These are phyloP conservation scores for Fonsecaea monophora DNA, from an alignment of 2,329 filamentous ascomycete species.

Conservation along the genomic window DNA sequence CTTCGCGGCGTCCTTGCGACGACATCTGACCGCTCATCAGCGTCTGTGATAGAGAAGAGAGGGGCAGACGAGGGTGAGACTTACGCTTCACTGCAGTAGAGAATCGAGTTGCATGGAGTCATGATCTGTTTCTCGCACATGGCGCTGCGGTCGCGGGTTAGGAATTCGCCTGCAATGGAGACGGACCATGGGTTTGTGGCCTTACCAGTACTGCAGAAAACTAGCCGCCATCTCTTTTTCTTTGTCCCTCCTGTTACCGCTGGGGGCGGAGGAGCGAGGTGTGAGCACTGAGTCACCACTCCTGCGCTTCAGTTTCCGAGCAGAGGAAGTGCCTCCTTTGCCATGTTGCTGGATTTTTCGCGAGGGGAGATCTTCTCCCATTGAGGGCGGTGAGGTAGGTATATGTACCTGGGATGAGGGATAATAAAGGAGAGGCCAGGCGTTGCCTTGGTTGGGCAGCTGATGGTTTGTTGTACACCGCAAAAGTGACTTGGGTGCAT, in stretches of 20 bases:
- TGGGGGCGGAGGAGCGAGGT: slow-evolving; percentile 17
- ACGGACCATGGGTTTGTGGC: slow-evolving; percentile 18
- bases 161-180: slow-evolving; percentile 12
- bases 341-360: slow-evolving; percentile 25
- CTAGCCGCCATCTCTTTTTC: slow-evolving; percentile 49
- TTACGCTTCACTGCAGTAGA: slow-evolving; percentile 71
- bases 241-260: slow-evolving; percentile 39
- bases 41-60: slow-evolving; percentile 17
- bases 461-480: slow-evolving; percentile 17
- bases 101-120: slow-evolving; percentile 63
- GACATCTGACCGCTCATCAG: slow-evolving; percentile 47
- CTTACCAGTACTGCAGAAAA: slow-evolving; percentile 56
- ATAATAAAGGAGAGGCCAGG: background rate
- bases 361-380: slow-evolving; percentile 22
- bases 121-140: slow-evolving; percentile 71
- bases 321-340: slow-evolving; percentile 23
- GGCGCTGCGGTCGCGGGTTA: slow-evolving; percentile 54
- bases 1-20: slow-evolving; percentile 55
- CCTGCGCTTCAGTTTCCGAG: slow-evolving; percentile 31
- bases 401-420: slow-evolving; percentile 16
- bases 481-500: slow-evolving; percentile 8
- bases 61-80: slow-evolving; percentile 35
- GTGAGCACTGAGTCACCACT: slow-evolving; percentile 28
- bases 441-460: slow-evolving; percentile 20
- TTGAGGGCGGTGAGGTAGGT: slow-evolving; percentile 33